phyloP scores from a whole-genome alignment of 23 red algal genomes.

The Chondrus crispus region DNA sequence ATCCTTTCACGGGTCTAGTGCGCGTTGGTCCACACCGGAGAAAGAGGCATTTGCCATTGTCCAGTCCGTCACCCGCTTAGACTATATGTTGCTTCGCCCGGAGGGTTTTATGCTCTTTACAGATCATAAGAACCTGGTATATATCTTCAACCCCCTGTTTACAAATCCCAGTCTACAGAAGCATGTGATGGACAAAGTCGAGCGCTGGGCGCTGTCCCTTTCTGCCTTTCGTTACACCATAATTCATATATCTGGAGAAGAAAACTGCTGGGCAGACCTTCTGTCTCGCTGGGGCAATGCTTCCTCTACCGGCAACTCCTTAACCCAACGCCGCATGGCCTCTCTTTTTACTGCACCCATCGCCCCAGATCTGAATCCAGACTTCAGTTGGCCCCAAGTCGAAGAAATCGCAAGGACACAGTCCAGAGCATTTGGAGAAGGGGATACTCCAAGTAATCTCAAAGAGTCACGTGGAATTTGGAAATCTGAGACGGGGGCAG shows the following conservation, averaged over 20 bases:
- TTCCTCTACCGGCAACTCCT: not conserved
- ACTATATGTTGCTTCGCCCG: not conserved
- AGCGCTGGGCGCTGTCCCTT: not conserved
- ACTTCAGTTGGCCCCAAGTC: not conserved
- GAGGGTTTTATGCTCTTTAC: slow-evolving; percentile 15
- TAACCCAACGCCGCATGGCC: not conserved
- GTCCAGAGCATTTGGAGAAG: not conserved
- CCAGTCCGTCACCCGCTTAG: not conserved
- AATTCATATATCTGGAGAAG: not conserved
- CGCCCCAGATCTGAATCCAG: not conserved
- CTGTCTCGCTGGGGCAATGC: not conserved
- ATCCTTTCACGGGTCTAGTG: not conserved
- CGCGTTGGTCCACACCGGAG: not conserved
- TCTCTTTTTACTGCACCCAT: not conserved
- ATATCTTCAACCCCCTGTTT: not conserved
- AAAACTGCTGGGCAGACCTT: slow-evolving; percentile 9
- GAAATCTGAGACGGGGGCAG: not conserved
- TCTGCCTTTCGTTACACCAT: not conserved
- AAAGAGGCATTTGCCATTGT: slow-evolving; percentile 18
- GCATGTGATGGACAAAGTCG: not conserved
- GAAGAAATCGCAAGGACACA: not conserved
- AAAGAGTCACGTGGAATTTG: not conserved
- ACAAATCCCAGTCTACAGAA: not conserved
- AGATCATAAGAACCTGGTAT: slow-evolving; percentile 10
- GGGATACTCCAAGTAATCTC: not conserved